phyloP scores from a whole-genome alignment of 148 eudicot species.

The Arbutus unedo region DNA sequence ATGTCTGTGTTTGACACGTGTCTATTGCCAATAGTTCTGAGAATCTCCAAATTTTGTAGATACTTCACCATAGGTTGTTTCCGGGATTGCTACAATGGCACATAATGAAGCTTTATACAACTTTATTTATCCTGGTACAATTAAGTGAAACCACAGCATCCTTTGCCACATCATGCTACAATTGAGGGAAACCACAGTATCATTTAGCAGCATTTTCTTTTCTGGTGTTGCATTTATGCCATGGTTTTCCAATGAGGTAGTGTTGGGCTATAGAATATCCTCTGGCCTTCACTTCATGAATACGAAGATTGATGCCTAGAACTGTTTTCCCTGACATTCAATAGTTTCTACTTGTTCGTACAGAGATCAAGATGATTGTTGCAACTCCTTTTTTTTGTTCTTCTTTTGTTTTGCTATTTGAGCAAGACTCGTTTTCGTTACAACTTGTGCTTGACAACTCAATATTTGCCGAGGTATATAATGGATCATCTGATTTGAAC shows the following conservation, averaged over 20 bases:
- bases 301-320: not conserved
- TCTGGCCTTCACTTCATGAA: constrained; percentile 2
- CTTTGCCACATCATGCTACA: not conserved
- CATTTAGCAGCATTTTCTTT: not conserved
- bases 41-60: not conserved
- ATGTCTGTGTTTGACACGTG: not conserved
- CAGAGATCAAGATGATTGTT: constrained; percentile 1
- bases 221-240: not conserved
- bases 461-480: not conserved
- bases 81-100: not conserved
- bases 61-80: not conserved
- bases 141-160: not conserved
- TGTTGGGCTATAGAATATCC: not conserved
- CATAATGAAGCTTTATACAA: not conserved
- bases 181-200: not conserved
- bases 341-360: not conserved
- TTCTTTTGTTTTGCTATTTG: not conserved
- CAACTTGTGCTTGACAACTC: not conserved
- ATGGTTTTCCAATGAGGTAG: not conserved
- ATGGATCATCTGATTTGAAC: not conserved
- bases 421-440: not conserved
- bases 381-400: not conserved
- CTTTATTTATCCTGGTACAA: not conserved
- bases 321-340: not conserved
- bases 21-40: not conserved